Percentiles rank a stretch among this genome's conserved stretches.
These are phyloP conservation scores for Actinomortierella wolfii DNA, from an alignment of 371 early-diverging fungal genomes.

Conservation along the genomic window DNA sequence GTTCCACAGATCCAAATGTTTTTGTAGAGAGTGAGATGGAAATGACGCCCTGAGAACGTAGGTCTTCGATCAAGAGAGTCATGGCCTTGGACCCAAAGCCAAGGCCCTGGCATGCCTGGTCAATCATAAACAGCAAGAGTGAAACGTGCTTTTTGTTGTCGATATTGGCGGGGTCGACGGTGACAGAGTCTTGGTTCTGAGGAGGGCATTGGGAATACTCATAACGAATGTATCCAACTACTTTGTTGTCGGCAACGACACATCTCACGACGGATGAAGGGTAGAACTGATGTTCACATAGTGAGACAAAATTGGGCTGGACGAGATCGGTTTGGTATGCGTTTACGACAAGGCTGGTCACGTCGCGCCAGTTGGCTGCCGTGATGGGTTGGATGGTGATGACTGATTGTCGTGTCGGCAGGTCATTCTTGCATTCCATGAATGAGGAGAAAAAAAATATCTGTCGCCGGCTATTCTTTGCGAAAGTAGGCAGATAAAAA, in stretches of 20 bases:
- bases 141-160: no score
- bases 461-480: no score
- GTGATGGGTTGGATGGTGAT: slow-evolving; percentile 27
- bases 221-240: slow-evolving; percentile 26
- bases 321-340: slow-evolving; percentile 24
- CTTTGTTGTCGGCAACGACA: slow-evolving; percentile 21
- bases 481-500: background rate
- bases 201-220: background rate
- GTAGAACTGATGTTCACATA: slow-evolving; percentile 44
- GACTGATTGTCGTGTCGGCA: slow-evolving; percentile 26
- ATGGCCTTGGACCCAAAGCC: slow-evolving; percentile 36
- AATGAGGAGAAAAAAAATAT: no score
- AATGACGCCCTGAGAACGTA: background rate
- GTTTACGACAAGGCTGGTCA: slow-evolving; percentile 26
- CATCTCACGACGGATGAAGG: slow-evolving; percentile 20
- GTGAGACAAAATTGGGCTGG: slow-evolving; percentile 23
- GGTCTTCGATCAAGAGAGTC: slow-evolving; percentile 11
- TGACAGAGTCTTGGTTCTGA: background rate
- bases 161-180: background rate
- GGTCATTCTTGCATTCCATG: slow-evolving; percentile 16
- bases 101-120: slow-evolving; percentile 32
- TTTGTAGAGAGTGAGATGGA: slow-evolving; percentile 17
- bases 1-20: slow-evolving; percentile 14
- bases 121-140: slow-evolving; percentile 33
- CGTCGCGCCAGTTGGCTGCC: slow-evolving; percentile 19